These are phyloP conservation scores for Monascus purpureus DNA, from an alignment of 495 filamentous ascomycete species.

Conservation along the genomic window DNA sequence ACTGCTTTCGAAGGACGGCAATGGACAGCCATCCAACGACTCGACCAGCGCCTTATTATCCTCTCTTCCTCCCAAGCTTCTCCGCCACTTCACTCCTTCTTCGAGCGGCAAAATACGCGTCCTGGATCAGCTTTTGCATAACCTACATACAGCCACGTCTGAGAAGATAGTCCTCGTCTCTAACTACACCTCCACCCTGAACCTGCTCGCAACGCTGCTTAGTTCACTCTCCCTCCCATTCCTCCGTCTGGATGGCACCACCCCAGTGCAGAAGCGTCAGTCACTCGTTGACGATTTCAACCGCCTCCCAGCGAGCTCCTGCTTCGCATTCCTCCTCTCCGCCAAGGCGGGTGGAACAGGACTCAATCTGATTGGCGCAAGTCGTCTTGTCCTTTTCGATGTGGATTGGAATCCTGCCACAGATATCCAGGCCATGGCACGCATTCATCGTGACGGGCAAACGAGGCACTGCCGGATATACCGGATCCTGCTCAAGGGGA, in stretches of 20 bases:
- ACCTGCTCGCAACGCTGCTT: slow-evolving; percentile 52
- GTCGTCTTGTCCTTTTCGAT: slow-evolving; percentile 63
- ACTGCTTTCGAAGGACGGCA: slow-evolving; percentile 37
- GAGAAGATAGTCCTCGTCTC: slow-evolving; percentile 76
- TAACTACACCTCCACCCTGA: slow-evolving; percentile 68
- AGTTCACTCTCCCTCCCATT: slow-evolving; percentile 48
- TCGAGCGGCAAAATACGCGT: slow-evolving; percentile 60
- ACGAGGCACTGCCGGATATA: slow-evolving; percentile 60
- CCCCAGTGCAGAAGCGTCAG: slow-evolving; percentile 55
- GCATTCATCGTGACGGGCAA: slow-evolving; percentile 70
- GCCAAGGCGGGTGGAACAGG: slow-evolving; percentile 66
- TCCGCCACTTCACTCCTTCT: slow-evolving; percentile 41
- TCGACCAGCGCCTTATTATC: slow-evolving; percentile 38
- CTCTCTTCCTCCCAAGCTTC: slow-evolving; percentile 41
- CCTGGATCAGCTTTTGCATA: slow-evolving; percentile 52
- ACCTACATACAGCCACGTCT: slow-evolving; percentile 41
- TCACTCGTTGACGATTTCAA: slow-evolving; percentile 69
- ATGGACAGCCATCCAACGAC: slow-evolving; percentile 18
- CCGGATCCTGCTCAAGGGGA: slow-evolving; percentile 56
- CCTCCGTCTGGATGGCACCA: slow-evolving; percentile 62
- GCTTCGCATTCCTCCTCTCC: slow-evolving; percentile 67
- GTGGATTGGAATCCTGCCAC: slow-evolving; percentile 77
- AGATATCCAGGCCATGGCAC: slow-evolving; percentile 75
- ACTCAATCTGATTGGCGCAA: slow-evolving; percentile 67
- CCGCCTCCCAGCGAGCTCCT: slow-evolving; percentile 34